Evolutionary conservation across 148 eudicot species (phyloP), one percentile per base, ranked within the genome.

Genomic region (Vaccinium myrtillus): DNA sequence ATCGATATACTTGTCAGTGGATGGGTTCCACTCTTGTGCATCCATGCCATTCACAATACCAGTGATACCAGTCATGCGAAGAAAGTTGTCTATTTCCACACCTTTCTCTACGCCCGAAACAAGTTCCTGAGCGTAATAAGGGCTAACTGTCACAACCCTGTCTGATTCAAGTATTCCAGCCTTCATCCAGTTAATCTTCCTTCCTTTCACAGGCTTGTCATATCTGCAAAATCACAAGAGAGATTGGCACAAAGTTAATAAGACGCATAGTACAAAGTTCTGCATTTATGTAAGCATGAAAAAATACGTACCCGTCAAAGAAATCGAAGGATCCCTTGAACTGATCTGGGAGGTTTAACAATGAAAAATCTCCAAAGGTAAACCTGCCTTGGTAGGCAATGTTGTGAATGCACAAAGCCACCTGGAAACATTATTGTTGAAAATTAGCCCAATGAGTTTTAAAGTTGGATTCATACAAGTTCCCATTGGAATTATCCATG

Each of bases 171-270:
- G 23, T 65, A 95, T 90, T 78, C 91, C 99, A 39, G 98, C 99
- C 86, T 97, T 97, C 99, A 97, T 91, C 99, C 98, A 97, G 82
- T 96, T 96, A 48, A 96, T 91, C 88, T 96, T 96, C 91, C 97
- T 90, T 86, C 99, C 98, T 80, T 85, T 92, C 15, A 94, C 92
- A 2, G 99, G 99, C 84, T 91, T 94, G 14, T 82, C 75, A 73
- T 91, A 90, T 86, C 99, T 96, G 93, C 85, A 87, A 81, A 46
- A 81, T 19, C 25, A 80, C 3, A 25, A 74, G 58, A 67, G 30
- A 75, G 19, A 63, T 56, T 73, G 50, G 36, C 16, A 25, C 48
- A 59, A 77, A 77, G 16, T 61, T 23, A 39, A 4, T 11, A 73
- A 56, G 50, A 53, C 61, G 18, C 25, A 5, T 11, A 25, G 49